Base-by-base conservation (phyloP, 2,329 filamentous ascomycete genomes). In the Paraphoma chrysanthemicola region DNA sequence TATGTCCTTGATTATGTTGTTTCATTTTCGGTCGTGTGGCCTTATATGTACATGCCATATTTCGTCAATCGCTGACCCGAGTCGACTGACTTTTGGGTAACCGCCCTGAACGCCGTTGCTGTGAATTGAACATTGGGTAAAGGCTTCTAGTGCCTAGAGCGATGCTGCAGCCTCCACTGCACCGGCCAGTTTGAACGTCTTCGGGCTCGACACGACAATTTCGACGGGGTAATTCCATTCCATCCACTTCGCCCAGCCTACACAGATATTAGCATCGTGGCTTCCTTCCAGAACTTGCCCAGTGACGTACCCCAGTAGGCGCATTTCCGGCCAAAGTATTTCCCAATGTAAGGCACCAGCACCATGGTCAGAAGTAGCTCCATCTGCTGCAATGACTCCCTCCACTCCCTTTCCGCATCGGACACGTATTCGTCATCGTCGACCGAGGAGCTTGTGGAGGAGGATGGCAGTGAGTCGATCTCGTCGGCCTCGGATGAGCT, bases 161-260 rank as follows among this genome's bases (percentile, higher is more conserved):
- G 77, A 68, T 30, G 81, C 80, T 23, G 81, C 81, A 14, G 81
- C 81, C 63, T 82, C 78, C 42, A 82, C 67, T 10, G 75, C 76
- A 36, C 81, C 81, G 11, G 77, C 77, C 30, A 70, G 77, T 60
- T 80, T 82, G 76, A 83, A 83, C 2, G 73, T 59, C 39, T 66
- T 70, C 6, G 79, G 76, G 61, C 72, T 82, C n/a, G 81, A 79
- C 23, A 83, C 72, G 46, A 80, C 77, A 43, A 97, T 83, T 59
- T 96, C 90, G 53, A 96, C 89, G 8, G 88, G 88, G 74, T 97
- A 95, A 77, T 91, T 89, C 93, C 93, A 98, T 76, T 92, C 87
- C 93, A 97, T 97, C 74, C 93, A 96, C 70, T 90, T 88, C 18
- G 89, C 90, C 93, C 94, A 97, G 66, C 92, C 93, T 97, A n/a